phyloP scores from a whole-genome alignment of 345 rosid genomes.

The Eutrema japonicum region DNA sequence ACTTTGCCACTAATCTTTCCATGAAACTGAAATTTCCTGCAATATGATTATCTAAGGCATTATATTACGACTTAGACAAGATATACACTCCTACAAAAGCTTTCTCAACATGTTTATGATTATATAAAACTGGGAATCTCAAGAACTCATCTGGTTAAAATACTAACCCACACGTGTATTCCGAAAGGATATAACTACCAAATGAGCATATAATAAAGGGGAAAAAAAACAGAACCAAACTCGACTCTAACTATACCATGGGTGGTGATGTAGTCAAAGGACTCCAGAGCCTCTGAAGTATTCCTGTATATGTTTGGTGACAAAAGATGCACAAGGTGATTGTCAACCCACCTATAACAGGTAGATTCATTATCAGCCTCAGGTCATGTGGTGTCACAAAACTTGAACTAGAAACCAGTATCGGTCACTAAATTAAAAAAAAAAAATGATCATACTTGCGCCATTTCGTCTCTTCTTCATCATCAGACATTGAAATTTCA shows the following conservation, averaged over 20 bases:
- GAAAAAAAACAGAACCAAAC: not conserved
- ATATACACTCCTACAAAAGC: constrained; percentile 5
- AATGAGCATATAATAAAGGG: not conserved
- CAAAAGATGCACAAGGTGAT: constrained; percentile 86
- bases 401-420: not conserved
- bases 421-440: not conserved
- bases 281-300: constrained; percentile 82
- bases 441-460: constrained; percentile 53
- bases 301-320: constrained; percentile 90
- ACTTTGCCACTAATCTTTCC: constrained; percentile 81
- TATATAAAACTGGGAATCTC: not conserved
- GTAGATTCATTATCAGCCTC: constrained; percentile 22
- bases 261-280: constrained; percentile 85
- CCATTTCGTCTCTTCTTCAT: constrained; percentile 85
- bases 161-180: not conserved
- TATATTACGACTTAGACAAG: not conserved
- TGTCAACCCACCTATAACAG: constrained; percentile 84
- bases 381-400: not conserved
- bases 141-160: not conserved
- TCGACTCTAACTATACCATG: constrained; percentile 57
- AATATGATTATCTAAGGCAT: constrained; percentile 17
- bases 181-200: not conserved
- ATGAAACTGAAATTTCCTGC: constrained; percentile 87
- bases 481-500: constrained; percentile 42
- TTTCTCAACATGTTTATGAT: not conserved